Conservation (phyloP, 495 filamentous ascomycete species). For the Trichoderma reesei region DNA sequence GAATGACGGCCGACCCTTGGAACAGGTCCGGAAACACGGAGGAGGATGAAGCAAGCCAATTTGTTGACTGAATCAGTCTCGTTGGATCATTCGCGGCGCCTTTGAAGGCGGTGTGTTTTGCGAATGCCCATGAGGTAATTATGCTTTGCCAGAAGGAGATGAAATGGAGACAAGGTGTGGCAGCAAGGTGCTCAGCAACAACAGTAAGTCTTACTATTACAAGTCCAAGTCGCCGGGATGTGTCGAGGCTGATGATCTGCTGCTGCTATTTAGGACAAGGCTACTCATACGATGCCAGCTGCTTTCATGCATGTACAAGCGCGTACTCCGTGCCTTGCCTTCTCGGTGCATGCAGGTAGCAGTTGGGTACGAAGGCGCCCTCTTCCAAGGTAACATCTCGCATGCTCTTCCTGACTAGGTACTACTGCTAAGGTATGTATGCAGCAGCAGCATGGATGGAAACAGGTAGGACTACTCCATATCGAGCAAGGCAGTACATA, state of each 20-base stretch:
- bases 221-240: no score
- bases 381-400: background rate
- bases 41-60: background rate
- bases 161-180: no score
- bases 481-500: background rate
- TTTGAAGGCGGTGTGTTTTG: background rate
- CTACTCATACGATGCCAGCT: background rate
- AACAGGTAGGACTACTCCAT: no score
- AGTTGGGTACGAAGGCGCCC: background rate
- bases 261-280: background rate
- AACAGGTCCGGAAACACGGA: conserved; percentile 2
- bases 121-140: background rate
- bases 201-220: no score
- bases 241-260: background rate
- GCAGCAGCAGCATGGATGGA: no score
- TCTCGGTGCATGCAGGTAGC: background rate
- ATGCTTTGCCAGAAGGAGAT: background rate
- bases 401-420: background rate
- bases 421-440: no score
- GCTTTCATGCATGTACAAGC: background rate
- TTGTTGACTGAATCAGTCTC: background rate
- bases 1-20: background rate
- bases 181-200: no score
- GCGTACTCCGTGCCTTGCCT: background rate
- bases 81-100: background rate